A percentile compares a stretch with the other conserved stretches of the same genome.
phyloP scores from a whole-genome alignment of 305 asterid genomes.

The Withania somnifera region DNA sequence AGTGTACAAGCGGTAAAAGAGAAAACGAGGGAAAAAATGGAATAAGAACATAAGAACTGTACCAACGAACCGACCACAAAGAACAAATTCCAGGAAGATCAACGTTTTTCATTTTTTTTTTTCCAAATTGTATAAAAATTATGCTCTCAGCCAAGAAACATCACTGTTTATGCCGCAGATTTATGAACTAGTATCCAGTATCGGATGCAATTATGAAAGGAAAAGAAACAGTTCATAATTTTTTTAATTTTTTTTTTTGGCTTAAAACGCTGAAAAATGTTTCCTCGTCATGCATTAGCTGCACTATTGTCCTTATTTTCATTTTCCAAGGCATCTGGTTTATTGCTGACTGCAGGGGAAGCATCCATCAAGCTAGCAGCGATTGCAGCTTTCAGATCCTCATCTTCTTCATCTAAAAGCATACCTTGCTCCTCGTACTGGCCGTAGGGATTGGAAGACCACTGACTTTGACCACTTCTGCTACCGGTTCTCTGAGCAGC shows the following conservation, averaged over 20 bases:
- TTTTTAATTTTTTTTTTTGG: too few species aligned
- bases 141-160: not conserved
- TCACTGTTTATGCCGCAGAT: not conserved
- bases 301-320: slow-evolving; percentile 20
- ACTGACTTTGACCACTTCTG: slow-evolving; percentile 14
- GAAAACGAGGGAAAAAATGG: not conserved
- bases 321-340: slow-evolving; percentile 18
- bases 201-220: not conserved
- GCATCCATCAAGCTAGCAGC: slow-evolving; percentile 86
- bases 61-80: not conserved
- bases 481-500: slow-evolving; percentile 19
- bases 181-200: not conserved
- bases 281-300: slow-evolving; percentile 17
- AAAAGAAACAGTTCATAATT: not conserved
- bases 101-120: not conserved
- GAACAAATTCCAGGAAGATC: not conserved
- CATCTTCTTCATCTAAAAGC: slow-evolving; percentile 50
- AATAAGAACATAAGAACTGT: not conserved
- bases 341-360: slow-evolving; percentile 14
- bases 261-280: not conserved
- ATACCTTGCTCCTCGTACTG: slow-evolving; percentile 19
- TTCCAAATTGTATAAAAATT: not conserved
- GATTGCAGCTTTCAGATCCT: slow-evolving; percentile 88
- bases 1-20: not conserved
- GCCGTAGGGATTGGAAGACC: slow-evolving; percentile 10